phyloP scores from a whole-genome alignment of 1,284 basidiomycete species.

The Earliella scabrosa region DNA sequence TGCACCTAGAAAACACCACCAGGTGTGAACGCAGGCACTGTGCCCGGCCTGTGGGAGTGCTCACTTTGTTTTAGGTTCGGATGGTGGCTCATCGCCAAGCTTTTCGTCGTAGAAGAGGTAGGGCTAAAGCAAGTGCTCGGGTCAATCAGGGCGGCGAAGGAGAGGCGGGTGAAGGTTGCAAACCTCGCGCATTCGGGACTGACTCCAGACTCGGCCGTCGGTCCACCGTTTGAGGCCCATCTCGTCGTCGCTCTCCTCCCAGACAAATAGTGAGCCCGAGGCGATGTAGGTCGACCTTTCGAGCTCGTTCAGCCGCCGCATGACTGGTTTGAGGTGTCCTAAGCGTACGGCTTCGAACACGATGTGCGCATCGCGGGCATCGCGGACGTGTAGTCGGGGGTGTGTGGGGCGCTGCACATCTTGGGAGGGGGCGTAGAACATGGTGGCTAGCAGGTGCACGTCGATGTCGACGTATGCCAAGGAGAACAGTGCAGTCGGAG shows the following conservation, averaged over 20 bases:
- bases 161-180: constrained; percentile 21
- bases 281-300: constrained; percentile 59
- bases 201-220: constrained; percentile 70
- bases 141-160: constrained; percentile 18
- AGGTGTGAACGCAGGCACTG: constrained; percentile 20
- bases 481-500: constrained; percentile 14
- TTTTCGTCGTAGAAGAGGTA: constrained; percentile 73
- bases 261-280: constrained; percentile 67
- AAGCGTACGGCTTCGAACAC: constrained; percentile 63
- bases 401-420: constrained; percentile 64
- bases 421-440: constrained; percentile 44
- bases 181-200: constrained; percentile 67
- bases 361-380: constrained; percentile 64
- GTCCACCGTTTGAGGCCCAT: constrained; percentile 65
- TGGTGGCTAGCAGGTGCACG: constrained; percentile 19
- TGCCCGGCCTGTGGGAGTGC: constrained; percentile 23
- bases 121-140: constrained; percentile 41
- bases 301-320: constrained; percentile 59
- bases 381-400: constrained; percentile 62
- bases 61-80: constrained; percentile 44
- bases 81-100: constrained; percentile 45
- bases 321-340: constrained; percentile 53
- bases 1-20: constrained; percentile 29
- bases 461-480: constrained; percentile 14
- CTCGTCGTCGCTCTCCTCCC: constrained; percentile 69